These are phyloP conservation scores for Aureobasidium vineae DNA, from an alignment of 2,329 filamentous ascomycete genomes.

Conservation along the genomic window DNA sequence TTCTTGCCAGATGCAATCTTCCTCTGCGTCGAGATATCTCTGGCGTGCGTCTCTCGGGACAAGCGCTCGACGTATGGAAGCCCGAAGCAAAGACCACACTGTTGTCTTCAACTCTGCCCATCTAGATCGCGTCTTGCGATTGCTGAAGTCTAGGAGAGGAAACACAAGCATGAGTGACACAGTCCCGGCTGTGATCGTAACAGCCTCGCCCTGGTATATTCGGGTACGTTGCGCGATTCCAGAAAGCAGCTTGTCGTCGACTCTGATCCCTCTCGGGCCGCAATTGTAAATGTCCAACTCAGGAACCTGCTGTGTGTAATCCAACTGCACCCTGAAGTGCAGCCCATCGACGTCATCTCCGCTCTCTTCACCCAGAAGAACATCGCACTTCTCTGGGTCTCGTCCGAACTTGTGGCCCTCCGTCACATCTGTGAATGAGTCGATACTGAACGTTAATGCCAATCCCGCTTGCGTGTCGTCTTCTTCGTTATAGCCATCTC, in stretches of 20 bases:
- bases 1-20: constrained; percentile 21
- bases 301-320: neutral
- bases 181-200: neutral
- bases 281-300: constrained; percentile 19
- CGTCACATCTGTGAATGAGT: constrained; percentile 8
- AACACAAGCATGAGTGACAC: neutral
- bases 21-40: constrained; percentile 21
- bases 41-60: constrained; percentile 2
- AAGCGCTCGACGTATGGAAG: neutral
- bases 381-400: constrained; percentile 9
- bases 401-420: constrained; percentile 18
- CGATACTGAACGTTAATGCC: constrained; percentile 7
- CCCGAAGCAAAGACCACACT: constrained; percentile 10
- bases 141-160: constrained; percentile 5
- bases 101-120: constrained; percentile 14
- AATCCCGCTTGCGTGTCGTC: constrained; percentile 6
- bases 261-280: neutral
- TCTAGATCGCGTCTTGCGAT: constrained; percentile 3
- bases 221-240: neutral
- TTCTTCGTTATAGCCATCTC: constrained; percentile 13
- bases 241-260: constrained; percentile 10
- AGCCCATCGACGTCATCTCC: neutral
- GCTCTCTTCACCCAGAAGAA: neutral
- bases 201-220: constrained; percentile 11
- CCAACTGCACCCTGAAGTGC: constrained; percentile 19